Evolutionary conservation across 2,329 filamentous ascomycete genomes (phyloP).

Genomic region (Microsporum audouinii): DNA sequence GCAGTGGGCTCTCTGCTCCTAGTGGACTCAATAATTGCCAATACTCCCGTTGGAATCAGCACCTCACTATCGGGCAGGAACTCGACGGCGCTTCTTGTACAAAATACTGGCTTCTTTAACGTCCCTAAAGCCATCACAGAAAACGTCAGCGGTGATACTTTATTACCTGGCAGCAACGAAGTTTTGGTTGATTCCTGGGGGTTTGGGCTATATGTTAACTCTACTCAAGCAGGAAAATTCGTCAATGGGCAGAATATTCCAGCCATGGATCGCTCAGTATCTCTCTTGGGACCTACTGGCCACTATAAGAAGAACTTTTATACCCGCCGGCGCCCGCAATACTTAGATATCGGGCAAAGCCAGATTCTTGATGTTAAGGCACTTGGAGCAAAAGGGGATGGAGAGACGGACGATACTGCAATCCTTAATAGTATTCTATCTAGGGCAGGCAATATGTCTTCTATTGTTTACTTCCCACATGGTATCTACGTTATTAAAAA

Average conservation of each 20-base stretch:
- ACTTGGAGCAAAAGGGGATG: conserved; percentile 39
- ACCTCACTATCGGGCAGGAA: conserved; percentile 3
- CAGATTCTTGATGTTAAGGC: conserved; percentile 18
- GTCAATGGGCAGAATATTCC: conserved; percentile 6
- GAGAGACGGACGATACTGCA: conserved; percentile 34
- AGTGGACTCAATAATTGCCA: conserved; percentile 42
- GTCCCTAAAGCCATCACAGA: conserved; percentile 12
- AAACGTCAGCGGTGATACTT: neutral
- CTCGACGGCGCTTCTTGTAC: conserved; percentile 12
- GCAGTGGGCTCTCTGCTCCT: conserved; percentile 44
- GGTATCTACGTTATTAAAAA: conserved; percentile 60
- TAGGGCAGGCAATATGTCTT: conserved; percentile 14
- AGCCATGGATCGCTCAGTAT: neutral
- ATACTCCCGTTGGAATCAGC: conserved; percentile 38
- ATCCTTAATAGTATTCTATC: conserved; percentile 17
- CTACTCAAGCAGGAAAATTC: conserved; percentile 8
- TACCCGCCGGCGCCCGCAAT: neutral
- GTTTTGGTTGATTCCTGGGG: conserved; percentile 16
- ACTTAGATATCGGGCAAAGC: neutral
- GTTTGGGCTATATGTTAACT: conserved; percentile 14
- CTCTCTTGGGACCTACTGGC: neutral
- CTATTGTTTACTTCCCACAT: conserved; percentile 61
- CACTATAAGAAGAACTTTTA: neutral
- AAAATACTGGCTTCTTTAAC: conserved; percentile 18
- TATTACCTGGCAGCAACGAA: conserved; percentile 15